phyloP scores from a whole-genome alignment of 805 yeast species.

The Yarrowia keelungensis region DNA sequence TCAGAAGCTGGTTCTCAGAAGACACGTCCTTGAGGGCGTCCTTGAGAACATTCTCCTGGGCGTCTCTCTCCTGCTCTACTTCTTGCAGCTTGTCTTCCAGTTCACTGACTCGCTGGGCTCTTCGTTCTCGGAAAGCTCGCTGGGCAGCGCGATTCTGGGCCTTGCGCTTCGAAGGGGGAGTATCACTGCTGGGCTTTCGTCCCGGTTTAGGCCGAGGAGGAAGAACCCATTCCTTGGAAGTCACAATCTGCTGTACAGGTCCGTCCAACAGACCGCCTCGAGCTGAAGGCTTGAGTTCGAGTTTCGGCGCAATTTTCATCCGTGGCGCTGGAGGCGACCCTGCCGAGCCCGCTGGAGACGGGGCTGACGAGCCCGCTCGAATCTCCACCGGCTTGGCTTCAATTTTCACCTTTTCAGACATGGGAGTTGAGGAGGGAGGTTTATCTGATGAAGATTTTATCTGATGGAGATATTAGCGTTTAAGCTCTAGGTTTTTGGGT shows the following conservation, averaged over 20 bases:
- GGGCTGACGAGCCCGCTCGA: slow-evolving; percentile 14
- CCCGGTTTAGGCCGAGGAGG: slow-evolving; percentile 82
- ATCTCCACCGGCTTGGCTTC: slow-evolving; percentile 36
- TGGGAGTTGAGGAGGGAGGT: slow-evolving; percentile 4
- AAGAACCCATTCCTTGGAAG: slow-evolving; percentile 81
- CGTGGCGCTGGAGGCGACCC: slow-evolving; percentile 27
- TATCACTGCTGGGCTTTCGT: slow-evolving; percentile 68
- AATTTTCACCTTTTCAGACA: slow-evolving; percentile 34
- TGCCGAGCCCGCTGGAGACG: slow-evolving; percentile 13
- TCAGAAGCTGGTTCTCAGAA: slow-evolving; percentile 51
- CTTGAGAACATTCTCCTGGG: slow-evolving; percentile 53
- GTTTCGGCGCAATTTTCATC: slow-evolving; percentile 35
- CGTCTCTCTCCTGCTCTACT: slow-evolving; percentile 69
- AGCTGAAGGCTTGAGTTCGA: slow-evolving; percentile 35
- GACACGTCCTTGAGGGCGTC: slow-evolving; percentile 44
- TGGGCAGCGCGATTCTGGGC: slow-evolving; percentile 96
- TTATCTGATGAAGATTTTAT: slow-evolving; percentile 33
- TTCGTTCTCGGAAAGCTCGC: slow-evolving; percentile 84
- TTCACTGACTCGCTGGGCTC: slow-evolving; percentile 82
- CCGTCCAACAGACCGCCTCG: slow-evolving; percentile 36
- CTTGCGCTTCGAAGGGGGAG: slow-evolving; percentile 84
- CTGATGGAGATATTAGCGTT: slow-evolving; percentile 7
- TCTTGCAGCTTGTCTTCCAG: slow-evolving; percentile 72
- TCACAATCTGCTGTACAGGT: slow-evolving; percentile 48
- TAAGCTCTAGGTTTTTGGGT: slow-evolving; percentile 6